Base-by-base conservation (phyloP, 2,329 filamentous ascomycete species). In the Beauveria australis region DNA sequence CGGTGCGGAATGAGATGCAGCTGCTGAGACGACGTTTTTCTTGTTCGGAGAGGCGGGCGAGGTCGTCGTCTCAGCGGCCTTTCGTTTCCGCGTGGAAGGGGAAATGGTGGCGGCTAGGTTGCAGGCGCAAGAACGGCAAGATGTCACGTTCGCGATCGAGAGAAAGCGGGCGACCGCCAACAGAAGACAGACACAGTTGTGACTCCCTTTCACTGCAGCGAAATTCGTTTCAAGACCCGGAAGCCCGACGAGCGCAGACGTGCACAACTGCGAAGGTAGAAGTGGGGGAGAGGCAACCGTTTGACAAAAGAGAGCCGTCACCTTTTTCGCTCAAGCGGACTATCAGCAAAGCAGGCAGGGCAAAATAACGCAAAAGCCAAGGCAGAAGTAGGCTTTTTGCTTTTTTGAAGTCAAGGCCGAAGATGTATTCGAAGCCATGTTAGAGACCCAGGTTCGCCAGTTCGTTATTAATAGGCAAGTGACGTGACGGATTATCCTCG, bases 31-130 rank as follows among this genome's bases (percentile, higher is more conserved):
- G 78, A 81, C 77, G 71, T 79, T 72, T 76, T 78, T 81, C 77
- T 84, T 85, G 66, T 76, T 79, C 16, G 78, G 75, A 65, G 70
- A 68, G 65, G 70, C 67, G 71, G 78, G 78, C 72, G 75, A 77
- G 72, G 79, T 78, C 79, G 79, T 81, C 81, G 81, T 82, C 82
- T 85, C 83, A 81, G 82, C 82, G 76, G 83, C 82, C 77, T 84
- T 85, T 74, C 83, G 80, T 75, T 86, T 86, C 69, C 80, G 78
- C 67, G 80, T 82, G 65, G 72, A 74, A 66, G 81, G 81, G 75
- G 82, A 78, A 85, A 86, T 86, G 70, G 74, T 85, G 81, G 67
- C 75, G 76, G 71, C 62, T 66, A 40, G 26, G 24, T 44, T 24
- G 41, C 30, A 48, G 19, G 48, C 46, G 48, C 57, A 47, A 30